Base-by-base conservation (phyloP, 176 grass and related monocot species). In the Aegilops speltoides region DNA sequence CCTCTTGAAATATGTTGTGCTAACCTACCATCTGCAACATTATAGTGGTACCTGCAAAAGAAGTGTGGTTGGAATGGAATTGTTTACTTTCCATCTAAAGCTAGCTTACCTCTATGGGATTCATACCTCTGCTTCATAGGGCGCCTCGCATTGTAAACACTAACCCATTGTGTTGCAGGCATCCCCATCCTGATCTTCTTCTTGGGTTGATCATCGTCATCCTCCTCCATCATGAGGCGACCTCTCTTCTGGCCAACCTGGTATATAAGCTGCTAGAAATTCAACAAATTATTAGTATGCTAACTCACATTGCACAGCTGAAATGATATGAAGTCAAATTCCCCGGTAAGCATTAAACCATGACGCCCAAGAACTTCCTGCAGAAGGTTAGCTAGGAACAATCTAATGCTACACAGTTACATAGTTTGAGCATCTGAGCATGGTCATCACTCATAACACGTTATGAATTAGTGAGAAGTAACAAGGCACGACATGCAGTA, bases 231-330 rank as follows among this genome's bases (percentile, higher is more conserved):
- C 83, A 87, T 92, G 63, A 95, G 68, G 43, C 91, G 91, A 22
- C 95, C 95, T 93, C 95, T 93, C 83, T 98, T 98, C 73, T 98
- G 95, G 63, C 95, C 95, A 79, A 95, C 93, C 67, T 95, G 93
- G 79, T 90, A 90, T 75, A 98, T 90, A 64, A 98, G 89, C 91
- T 98, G 86, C 43, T 16, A 85, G 41, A 77, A 65, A 89, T 79
- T 86, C 23, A 78, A 84, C 36, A 20, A 64, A 77, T 25, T 66
- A 77, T 86, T 79, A 86, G 74, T 91, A 9, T 24, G 9, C 33
- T 66, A 76, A 4, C 0, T 50, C 69, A 79, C 32, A 79, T 46
- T 68, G 31, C 65, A 81, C 2, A 68, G 36, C 45, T 60, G 38
- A 63, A 78, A 52, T 76, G 73, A 33, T 48, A 56, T n/a, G 2